Conservation (phyloP, 441 rosid species). For the Codiaeum variegatum region DNA sequence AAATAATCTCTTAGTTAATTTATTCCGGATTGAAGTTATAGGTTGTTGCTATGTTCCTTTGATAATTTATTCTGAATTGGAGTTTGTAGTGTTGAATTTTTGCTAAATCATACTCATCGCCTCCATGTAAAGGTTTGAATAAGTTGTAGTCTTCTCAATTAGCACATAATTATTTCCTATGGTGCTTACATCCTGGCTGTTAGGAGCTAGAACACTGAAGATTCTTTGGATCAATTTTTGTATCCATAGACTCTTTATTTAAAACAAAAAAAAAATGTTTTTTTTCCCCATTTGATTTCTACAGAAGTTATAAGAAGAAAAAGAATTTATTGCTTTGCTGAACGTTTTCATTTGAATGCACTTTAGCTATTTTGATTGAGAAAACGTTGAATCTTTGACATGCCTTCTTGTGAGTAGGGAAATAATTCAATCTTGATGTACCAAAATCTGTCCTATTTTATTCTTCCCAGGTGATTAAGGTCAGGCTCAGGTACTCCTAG, state of each 20-base stretch:
- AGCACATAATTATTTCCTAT: not conserved
- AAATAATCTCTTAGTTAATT: not conserved
- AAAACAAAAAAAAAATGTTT: not conserved
- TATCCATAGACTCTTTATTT: not conserved
- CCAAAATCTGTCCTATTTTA: not conserved
- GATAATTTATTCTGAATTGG: not conserved
- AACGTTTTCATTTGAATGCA: not conserved
- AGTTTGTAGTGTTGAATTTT: not conserved
- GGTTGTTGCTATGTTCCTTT: not conserved
- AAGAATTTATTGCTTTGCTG: not conserved
- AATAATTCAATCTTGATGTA: not conserved
- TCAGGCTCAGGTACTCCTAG: not conserved
- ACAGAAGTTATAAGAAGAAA: not conserved
- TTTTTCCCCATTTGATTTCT: not conserved
- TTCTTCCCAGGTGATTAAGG: not conserved
- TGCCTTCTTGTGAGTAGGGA: not conserved
- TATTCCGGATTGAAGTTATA: not conserved
- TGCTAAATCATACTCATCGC: not conserved
- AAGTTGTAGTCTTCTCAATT: not conserved
- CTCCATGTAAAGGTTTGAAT: not conserved
- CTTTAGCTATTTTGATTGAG: not conserved
- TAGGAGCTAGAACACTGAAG: not conserved
- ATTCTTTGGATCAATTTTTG: slow-evolving; percentile 3
- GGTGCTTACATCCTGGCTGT: not conserved
- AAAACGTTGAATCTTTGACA: slow-evolving; percentile 7